A percentile compares a stretch with the other conserved stretches of the same genome.
Conservation (phyloP, 164 flowering plant genomes). For the Chimonanthus praecox region DNA sequence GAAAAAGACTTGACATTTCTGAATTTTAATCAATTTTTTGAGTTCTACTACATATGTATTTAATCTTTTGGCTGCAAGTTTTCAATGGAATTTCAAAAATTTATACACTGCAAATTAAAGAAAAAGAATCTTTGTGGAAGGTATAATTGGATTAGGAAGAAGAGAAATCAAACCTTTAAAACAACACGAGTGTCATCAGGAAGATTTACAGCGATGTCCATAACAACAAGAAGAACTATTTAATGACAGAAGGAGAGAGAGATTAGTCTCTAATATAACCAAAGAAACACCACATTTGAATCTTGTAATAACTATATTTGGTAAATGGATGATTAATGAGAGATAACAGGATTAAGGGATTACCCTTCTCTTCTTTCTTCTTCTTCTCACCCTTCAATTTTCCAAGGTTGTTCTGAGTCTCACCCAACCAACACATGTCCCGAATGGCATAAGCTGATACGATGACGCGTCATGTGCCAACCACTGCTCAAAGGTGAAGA, state of each 20-base stretch:
- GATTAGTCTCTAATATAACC: background rate
- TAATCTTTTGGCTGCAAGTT: no score
- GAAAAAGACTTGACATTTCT: no score
- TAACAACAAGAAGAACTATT: slow-evolving; percentile 80
- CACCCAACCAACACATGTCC: no score
- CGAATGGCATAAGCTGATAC: slow-evolving; percentile 36
- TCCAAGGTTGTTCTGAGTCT: slow-evolving; percentile 42
- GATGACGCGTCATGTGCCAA: slow-evolving; percentile 61
- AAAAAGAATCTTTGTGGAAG: no score
- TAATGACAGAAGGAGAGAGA: slow-evolving; percentile 2
- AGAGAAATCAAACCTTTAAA: slow-evolving; percentile 53
- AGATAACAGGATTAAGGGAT: background rate
- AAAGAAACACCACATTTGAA: background rate
- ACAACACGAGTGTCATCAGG: slow-evolving; percentile 68
- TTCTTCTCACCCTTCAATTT: slow-evolving; percentile 92
- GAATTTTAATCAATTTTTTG: no score
- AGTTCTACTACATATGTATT: no score
- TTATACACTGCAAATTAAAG: no score
- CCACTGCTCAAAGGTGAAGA: slow-evolving; percentile 81
- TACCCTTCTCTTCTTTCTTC: slow-evolving; percentile 95
- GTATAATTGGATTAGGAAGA: background rate
- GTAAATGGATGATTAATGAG: background rate
- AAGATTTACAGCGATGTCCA: slow-evolving; percentile 82
- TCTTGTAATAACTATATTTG: background rate
- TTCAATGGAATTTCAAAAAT: no score